Evolutionary conservation across 352 stramenopile genomes (phyloP).

Genomic region (Globisporangium uncinulatum): DNA sequence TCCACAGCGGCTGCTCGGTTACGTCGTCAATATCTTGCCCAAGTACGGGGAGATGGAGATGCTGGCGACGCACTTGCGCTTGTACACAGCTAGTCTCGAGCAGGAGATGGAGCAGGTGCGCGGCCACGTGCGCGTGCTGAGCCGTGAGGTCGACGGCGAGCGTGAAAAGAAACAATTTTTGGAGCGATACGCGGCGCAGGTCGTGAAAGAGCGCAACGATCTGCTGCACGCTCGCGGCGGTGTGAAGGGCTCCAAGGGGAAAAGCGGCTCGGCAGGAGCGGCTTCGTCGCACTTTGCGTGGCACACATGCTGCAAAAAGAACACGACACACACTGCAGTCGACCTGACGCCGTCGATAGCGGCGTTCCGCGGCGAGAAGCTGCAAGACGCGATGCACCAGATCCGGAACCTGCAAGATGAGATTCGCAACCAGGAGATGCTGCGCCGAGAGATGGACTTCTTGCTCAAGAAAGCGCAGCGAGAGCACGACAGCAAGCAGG

Average conservation of each 20-base stretch:
- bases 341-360: conserved; percentile 71
- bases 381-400: conserved; percentile 51
- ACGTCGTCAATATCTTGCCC: conserved; percentile 68
- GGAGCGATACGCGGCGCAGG: conserved; percentile 70
- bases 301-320: conserved; percentile 83
- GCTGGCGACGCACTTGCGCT: conserved; percentile 60
- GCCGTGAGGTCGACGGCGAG: conserved; percentile 39
- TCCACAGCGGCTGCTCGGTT: conserved; percentile 64
- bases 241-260: conserved; percentile 33
- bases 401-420: conserved; percentile 51
- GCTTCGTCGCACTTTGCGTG: conserved; percentile 53
- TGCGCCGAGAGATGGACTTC: conserved; percentile 58
- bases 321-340: conserved; percentile 36
- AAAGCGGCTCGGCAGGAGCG: conserved; percentile 1
- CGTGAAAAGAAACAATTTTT: conserved; percentile 78
- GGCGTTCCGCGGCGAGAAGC: conserved; percentile 66
- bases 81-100: conserved; percentile 66
- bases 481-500: conserved; percentile 62
- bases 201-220: conserved; percentile 85
- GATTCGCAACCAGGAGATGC: conserved; percentile 49
- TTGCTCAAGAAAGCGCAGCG: conserved; percentile 68
- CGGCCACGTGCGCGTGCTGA: conserved; percentile 48
- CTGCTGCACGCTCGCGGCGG: conserved; percentile 51
- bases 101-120: conserved; percentile 75
- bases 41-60: conserved; percentile 85